These are phyloP conservation scores for Piedraia hortae DNA, from an alignment of 2,329 filamentous ascomycete genomes.

Conservation along the genomic window DNA sequence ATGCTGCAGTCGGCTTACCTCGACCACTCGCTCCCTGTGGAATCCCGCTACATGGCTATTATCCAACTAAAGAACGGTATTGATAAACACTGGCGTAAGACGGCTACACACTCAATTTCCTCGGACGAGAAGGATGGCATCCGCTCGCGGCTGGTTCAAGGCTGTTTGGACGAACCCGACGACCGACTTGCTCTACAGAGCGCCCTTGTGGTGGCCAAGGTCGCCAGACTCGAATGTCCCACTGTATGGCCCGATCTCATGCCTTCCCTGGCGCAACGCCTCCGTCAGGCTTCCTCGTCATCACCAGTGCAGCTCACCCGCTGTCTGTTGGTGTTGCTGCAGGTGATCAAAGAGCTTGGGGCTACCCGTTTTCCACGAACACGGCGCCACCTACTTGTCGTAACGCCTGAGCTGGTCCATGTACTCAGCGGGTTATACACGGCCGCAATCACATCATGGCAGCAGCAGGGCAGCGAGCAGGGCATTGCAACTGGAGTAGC, in stretches of 20 bases:
- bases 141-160: slow-evolving; percentile 44
- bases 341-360: slow-evolving; percentile 72
- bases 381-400: slow-evolving; percentile 46
- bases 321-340: slow-evolving; percentile 48
- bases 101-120: slow-evolving; percentile 36
- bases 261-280: slow-evolving; percentile 28
- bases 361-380: slow-evolving; percentile 51
- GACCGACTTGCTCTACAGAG: slow-evolving; percentile 59
- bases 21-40: slow-evolving; percentile 44
- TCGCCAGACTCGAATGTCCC: slow-evolving; percentile 72
- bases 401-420: slow-evolving; percentile 62
- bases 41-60: slow-evolving; percentile 66
- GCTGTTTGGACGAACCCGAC: slow-evolving; percentile 51
- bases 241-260: slow-evolving; percentile 42
- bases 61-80: slow-evolving; percentile 94
- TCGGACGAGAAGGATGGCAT: slow-evolving; percentile 53
- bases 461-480: slow-evolving; percentile 18
- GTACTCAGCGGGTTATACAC: slow-evolving; percentile 51
- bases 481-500: slow-evolving; percentile 52
- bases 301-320: slow-evolving; percentile 34
- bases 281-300: slow-evolving; percentile 20
- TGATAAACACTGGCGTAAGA: slow-evolving; percentile 70
- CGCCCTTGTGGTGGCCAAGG: slow-evolving; percentile 63
- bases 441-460: slow-evolving; percentile 44
- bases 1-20: slow-evolving; percentile 41